Base-by-base conservation (phyloP, 1,284 basidiomycete species). In the Marasmius sp. region DNA sequence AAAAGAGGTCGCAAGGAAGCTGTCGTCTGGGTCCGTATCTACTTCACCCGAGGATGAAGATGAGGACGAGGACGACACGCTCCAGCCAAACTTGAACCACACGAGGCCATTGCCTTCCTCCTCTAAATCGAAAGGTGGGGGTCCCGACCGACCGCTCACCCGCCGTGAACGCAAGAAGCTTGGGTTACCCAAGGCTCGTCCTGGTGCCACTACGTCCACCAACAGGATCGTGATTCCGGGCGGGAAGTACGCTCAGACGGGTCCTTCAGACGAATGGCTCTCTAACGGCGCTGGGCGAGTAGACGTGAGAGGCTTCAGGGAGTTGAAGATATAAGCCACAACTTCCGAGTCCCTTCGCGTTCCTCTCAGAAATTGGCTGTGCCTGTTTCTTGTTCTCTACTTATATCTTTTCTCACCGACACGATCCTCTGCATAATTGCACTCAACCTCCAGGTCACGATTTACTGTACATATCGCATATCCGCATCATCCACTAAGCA, bases 241-340 rank as follows among this genome's bases (percentile, higher is more conserved):
- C 10, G 75, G 75, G 50, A 61, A 60, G 55, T 71, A 64, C 66
- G 69, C 59, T 22, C 73, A 74, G 27, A 70, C 65, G 2, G 75
- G 72, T 49, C 77, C 67, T 18, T 77, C 77, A 51, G 80, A 72
- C 57, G 89, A 92, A 74, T 93, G 91, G 91, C 76, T 75, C 67
- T 80, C 77, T 68, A 93, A 90, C 74, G 91, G 91, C 61, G 83
- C 82, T 43, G 91, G 91, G 59, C 77, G 91, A 67, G 73, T 93
- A 62, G 91, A 93, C 72, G 89, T 92, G 62, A 79, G 91, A 61
- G 91, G 91, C 57, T 93, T 93, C 74, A 80, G 89, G 66, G 91
- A 93, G 77, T 72, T 93, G 71, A 91, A 85, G 83, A 93, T 93
- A 67, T 92, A 65, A 71, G 12, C 20, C 14, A 18, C 27, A 27